A percentile compares a stretch with the other conserved stretches of the same genome.
These are phyloP conservation scores for Gentiana dahurica DNA, from an alignment of 257 asterid species.

Conservation along the genomic window DNA sequence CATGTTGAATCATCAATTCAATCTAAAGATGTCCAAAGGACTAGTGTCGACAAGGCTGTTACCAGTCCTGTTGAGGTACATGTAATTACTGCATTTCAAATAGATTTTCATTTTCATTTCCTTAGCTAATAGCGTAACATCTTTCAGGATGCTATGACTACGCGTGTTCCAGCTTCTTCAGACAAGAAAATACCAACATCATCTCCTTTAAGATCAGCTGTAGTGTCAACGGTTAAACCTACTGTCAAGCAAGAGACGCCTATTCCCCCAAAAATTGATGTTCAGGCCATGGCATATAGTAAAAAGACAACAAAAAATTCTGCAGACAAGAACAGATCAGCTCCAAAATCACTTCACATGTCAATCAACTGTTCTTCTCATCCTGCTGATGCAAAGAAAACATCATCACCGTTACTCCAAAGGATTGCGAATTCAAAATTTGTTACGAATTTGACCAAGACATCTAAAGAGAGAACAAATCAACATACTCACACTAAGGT, in stretches of 20 bases:
- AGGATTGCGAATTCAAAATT: constrained; percentile 31
- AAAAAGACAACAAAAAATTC: constrained; percentile 21
- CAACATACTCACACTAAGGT: constrained; percentile 40
- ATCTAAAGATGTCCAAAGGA: constrained; percentile 12
- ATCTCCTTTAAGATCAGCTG: constrained; percentile 18
- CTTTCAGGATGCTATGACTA: constrained; percentile 27
- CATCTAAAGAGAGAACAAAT: constrained; percentile 28
- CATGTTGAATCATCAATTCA: constrained; percentile 13
- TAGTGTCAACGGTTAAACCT: constrained; percentile 21
- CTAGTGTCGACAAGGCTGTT: constrained; percentile 13
- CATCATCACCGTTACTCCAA: constrained; percentile 27
- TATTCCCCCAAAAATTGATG: constrained; percentile 22
- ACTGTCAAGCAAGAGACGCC: constrained; percentile 20
- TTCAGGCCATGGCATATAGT: constrained; percentile 19
- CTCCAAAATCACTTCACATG: constrained; percentile 48
- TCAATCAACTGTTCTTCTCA: constrained; percentile 32
- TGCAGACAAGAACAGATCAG: constrained; percentile 29
- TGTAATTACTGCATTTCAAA: not conserved
- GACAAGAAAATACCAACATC: constrained; percentile 19
- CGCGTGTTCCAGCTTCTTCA: constrained; percentile 14
- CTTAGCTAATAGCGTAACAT: constrained; percentile 2
- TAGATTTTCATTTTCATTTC: not conserved
- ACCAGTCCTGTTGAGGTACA: constrained; percentile 19
- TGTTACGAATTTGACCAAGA: constrained; percentile 32
- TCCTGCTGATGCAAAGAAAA: constrained; percentile 22